Base-by-base conservation (phyloP, 176 grass and related monocot genomes). In the Ananas comosus region DNA sequence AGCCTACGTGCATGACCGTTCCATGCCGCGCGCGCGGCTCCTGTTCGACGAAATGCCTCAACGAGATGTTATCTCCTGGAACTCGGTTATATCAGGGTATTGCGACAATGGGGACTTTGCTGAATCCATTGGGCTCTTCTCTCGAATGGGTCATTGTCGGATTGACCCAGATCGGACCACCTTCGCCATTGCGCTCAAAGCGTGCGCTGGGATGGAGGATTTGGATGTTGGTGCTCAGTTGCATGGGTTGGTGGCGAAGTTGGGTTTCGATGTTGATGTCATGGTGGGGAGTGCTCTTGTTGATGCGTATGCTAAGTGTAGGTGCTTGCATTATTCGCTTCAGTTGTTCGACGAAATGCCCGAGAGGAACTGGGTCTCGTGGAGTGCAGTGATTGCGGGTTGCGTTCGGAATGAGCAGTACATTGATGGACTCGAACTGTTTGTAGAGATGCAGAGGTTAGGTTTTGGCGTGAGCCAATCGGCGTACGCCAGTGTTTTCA, bases 291-390 rank as follows among this genome's bases (percentile, higher is more conserved):
- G 80, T 74, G 74, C 91, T 56, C 82, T 88, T 14, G 78, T 96
- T 22, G 88, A 86, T 79, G 86, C 91, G 91, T 91, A 91, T 78
- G 91, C 82, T 22, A 91, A 91, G 75, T 96, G 91, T 63, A 52
- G 76, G 69, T 82, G 81, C 19, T 76, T 96, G 73, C 69, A 80
- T 12, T 80, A 91, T 2, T 75, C 88, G 0, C 57, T 88, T 11
- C 63, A 51, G 28, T 80, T 96, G 58, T 96, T 96, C 69, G 13
- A 64, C 66, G 69, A 85, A 75, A 91, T 91, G 85, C 69, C 72
- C 21, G 86, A 86, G 78, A 91, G 57, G 70, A 96, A 96, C 64
- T 91, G 82, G 83, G 80, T 96, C 24, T 88, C 83, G 0, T 96
- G 88, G 85, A 80, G 88, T 78, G 80, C 88, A 66, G 67, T 71